A percentile compares a stretch with the other conserved stretches of the same genome.
Evolutionary conservation across 164 flowering plant genomes (phyloP).

Genomic region (Nymphaea thermarum): DNA sequence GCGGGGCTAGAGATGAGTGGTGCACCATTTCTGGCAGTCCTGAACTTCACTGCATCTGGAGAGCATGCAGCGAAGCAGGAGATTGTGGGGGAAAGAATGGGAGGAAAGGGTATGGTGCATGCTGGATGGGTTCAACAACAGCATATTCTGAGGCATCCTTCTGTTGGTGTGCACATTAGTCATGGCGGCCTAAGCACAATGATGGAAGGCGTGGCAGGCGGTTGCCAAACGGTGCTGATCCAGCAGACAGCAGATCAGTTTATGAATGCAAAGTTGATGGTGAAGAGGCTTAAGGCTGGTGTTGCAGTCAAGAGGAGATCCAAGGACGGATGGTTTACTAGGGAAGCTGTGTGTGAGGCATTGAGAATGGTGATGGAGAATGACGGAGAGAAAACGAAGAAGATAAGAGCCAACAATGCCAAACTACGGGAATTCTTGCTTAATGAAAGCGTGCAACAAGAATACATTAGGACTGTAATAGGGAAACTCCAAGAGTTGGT

Average conservation of each 20-base stretch:
- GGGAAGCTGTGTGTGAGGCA: constrained; percentile 5
- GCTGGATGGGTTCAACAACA: constrained; percentile 17
- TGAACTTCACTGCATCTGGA: background rate
- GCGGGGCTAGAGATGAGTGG: constrained; percentile 21
- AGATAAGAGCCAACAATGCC: constrained; percentile 3
- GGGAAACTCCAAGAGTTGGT: background rate
- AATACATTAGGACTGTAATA: no score
- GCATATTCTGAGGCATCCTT: constrained; percentile 8
- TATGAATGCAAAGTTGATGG: constrained; percentile 7
- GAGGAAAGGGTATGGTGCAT: constrained; percentile 9
- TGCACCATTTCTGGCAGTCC: constrained; percentile 20
- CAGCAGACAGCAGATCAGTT: constrained; percentile 7
- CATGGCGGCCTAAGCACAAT: constrained; percentile 5
- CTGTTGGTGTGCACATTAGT: constrained; percentile 9
- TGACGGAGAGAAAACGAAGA: constrained; percentile 3
- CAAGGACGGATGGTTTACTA: constrained; percentile 4
- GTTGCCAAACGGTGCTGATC: constrained; percentile 6
- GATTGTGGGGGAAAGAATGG: constrained; percentile 11
- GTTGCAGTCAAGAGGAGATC: constrained; percentile 9
- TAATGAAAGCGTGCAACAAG: background rate
- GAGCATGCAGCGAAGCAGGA: constrained; percentile 4
- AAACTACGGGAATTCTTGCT: constrained; percentile 1
- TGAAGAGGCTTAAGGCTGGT: constrained; percentile 6
- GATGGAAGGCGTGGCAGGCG: constrained; percentile 6
- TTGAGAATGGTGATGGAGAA: constrained; percentile 4